Percentiles rank a stretch among this genome's conserved stretches.
Conservation (phyloP, 1,284 basidiomycete species). For the Heterobasidion parviporum region DNA sequence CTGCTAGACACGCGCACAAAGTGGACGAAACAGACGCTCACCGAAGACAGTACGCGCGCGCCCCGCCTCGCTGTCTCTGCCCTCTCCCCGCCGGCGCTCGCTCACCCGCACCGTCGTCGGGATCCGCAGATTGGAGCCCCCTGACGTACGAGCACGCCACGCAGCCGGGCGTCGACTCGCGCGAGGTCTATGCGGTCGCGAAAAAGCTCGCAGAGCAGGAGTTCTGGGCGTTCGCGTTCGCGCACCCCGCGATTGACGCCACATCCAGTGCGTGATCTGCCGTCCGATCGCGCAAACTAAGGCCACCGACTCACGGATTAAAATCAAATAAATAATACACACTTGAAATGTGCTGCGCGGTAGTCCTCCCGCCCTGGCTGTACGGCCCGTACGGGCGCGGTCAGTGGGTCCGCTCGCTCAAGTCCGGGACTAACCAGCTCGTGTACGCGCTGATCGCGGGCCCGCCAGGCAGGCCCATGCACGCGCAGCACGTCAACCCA, state of each 20-base stretch:
- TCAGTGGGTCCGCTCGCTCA: neutral
- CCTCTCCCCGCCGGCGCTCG: neutral
- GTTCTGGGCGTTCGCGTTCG: neutral
- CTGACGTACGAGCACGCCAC: neutral
- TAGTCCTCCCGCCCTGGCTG: neutral
- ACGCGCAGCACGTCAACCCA: neutral
- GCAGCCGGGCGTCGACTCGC: neutral
- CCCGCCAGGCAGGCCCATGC: neutral
- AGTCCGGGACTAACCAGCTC: neutral
- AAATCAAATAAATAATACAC: neutral
- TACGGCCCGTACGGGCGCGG: constrained; percentile 1
- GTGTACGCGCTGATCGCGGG: neutral
- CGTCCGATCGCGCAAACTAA: no score
- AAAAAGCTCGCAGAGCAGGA: constrained; percentile 1
- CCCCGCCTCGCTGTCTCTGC: no score
- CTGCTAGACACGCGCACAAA: neutral
- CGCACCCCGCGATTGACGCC: neutral
- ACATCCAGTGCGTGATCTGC: neutral
- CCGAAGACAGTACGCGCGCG: neutral
- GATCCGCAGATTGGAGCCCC: neutral
- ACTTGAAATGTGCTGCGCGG: no score
- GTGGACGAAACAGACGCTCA: neutral
- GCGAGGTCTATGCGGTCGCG: neutral
- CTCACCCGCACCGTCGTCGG: neutral
- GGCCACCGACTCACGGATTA: no score